A percentile compares a stretch with the other conserved stretches of the same genome.
These are phyloP conservation scores for Microstegium vimineum DNA, from an alignment of 176 grass and related monocot species.

Conservation along the genomic window DNA sequence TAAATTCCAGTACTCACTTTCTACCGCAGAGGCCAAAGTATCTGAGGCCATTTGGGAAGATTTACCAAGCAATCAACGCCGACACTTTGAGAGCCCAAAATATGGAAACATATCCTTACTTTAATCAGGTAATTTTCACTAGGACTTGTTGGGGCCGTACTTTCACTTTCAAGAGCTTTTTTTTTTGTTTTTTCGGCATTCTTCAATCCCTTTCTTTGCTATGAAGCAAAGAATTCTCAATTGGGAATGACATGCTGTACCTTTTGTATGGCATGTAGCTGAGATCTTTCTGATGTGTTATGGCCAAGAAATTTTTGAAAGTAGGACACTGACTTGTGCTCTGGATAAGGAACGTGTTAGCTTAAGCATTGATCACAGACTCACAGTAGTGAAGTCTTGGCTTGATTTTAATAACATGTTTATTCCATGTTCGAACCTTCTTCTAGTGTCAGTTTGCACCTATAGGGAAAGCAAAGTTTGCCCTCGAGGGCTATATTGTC, in stretches of 20 bases:
- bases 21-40: slow-evolving; percentile 78
- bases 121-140: slow-evolving; percentile 67
- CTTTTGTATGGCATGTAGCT: background rate
- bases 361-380: slow-evolving; percentile 18
- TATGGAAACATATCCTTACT: slow-evolving; percentile 91
- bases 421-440: background rate
- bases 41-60: slow-evolving; percentile 75
- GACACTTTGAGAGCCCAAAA: slow-evolving; percentile 82
- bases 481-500: too few relatives aligned
- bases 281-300: background rate
- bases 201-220: slow-evolving; percentile 23
- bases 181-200: background rate
- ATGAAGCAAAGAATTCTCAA: slow-evolving; percentile 9
- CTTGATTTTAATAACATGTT: background rate
- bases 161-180: background rate
- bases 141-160: background rate
- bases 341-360: background rate
- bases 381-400: background rate
- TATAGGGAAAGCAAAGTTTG: too few relatives aligned
- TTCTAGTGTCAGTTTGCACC: background rate
- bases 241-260: background rate
- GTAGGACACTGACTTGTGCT: background rate
- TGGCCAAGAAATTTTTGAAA: background rate
- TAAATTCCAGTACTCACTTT: background rate
- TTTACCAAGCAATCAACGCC: slow-evolving; percentile 83